phyloP scores from a whole-genome alignment of 805 yeast genomes.

The Zygosaccharomyces bisporus region DNA sequence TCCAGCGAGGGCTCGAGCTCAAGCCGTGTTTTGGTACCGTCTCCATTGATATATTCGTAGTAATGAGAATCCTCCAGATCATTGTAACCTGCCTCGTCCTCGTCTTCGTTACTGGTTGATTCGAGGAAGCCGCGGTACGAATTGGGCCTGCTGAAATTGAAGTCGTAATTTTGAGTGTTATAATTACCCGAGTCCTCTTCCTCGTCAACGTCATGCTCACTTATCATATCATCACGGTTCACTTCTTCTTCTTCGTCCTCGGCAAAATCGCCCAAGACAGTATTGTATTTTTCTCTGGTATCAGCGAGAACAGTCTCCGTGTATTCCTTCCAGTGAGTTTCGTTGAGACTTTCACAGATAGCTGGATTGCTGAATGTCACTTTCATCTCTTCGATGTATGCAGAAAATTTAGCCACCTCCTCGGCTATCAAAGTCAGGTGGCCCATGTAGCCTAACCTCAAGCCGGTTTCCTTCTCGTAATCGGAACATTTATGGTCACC shows the following conservation, averaged over 20 bases:
- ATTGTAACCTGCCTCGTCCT: slow-evolving; percentile 25
- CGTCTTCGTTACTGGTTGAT: slow-evolving; percentile 29
- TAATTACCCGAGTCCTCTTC: slow-evolving; percentile 16
- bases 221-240: slow-evolving; percentile 32
- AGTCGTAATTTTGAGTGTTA: slow-evolving; percentile 15
- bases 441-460: slow-evolving; percentile 94
- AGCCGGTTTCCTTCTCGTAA: slow-evolving; percentile 55
- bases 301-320: slow-evolving; percentile 79
- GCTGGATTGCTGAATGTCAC: slow-evolving; percentile 27
- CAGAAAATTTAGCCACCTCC: slow-evolving; percentile 84
- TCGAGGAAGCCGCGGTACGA: slow-evolving; percentile 16
- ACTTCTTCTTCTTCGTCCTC: slow-evolving; percentile 37
- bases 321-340: slow-evolving; percentile 66
- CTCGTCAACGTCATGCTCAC: slow-evolving; percentile 25
- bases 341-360: slow-evolving; percentile 27
- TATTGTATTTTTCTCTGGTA: slow-evolving; percentile 90
- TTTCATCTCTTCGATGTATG: slow-evolving; percentile 40
- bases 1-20: slow-evolving; percentile 39
- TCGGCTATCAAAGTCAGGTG: slow-evolving; percentile 91
- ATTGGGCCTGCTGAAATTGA: slow-evolving; percentile 16
- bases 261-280: slow-evolving; percentile 74
- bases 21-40: slow-evolving; percentile 34
- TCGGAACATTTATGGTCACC: slow-evolving; percentile 60
- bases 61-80: slow-evolving; percentile 34
- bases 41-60: slow-evolving; percentile 36